phyloP scores from a whole-genome alignment of 371 early-diverging fungal species.

The Syncephalastrum racemosum region DNA sequence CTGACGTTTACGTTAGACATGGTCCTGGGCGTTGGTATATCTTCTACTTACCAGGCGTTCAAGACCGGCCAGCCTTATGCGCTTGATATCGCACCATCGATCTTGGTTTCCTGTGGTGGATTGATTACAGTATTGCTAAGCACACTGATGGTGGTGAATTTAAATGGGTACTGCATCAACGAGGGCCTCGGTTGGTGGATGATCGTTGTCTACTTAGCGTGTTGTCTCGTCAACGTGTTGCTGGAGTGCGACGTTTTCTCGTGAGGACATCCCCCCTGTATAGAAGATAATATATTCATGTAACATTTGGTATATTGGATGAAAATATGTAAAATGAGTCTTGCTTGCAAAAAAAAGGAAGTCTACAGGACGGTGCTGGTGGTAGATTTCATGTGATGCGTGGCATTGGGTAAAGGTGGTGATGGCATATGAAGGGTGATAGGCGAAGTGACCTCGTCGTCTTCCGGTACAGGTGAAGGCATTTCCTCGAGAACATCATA shows the following conservation, averaged over 20 bases:
- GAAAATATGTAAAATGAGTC: no score
- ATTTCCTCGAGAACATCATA: no score
- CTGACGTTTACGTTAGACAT: constrained; percentile 47
- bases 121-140: constrained; percentile 52
- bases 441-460: no score
- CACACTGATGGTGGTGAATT: constrained; percentile 50
- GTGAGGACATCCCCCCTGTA: neutral
- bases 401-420: no score
- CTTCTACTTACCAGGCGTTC: constrained; percentile 57
- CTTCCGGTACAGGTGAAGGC: no score
- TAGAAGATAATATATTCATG: no score
- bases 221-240: constrained; percentile 48
- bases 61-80: constrained; percentile 40
- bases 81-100: constrained; percentile 54
- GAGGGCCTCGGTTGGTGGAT: constrained; percentile 54
- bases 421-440: no score
- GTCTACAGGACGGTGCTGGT: no score
- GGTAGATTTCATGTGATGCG: no score
- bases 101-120: constrained; percentile 54
- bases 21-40: constrained; percentile 77
- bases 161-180: constrained; percentile 50
- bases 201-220: constrained; percentile 50
- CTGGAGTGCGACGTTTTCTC: constrained; percentile 41
- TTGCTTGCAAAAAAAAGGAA: no score
- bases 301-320: no score